phyloP scores from a whole-genome alignment of 352 stramenopile genomes.

The Lagenidium sp. region DNA sequence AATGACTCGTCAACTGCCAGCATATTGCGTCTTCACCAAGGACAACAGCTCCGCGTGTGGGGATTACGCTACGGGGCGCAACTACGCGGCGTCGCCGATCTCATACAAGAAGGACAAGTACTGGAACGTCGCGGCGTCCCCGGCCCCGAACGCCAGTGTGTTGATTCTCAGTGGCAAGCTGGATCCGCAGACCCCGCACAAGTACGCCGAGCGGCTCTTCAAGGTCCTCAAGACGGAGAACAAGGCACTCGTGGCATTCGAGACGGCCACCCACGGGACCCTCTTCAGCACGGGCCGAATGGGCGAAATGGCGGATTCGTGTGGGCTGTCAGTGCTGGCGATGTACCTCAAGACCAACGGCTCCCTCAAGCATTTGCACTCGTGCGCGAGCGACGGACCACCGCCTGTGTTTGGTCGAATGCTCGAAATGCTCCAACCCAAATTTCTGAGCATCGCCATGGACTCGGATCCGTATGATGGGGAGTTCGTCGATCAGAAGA shows the following conservation, averaged over 20 bases:
- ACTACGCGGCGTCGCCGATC: constrained; percentile 8
- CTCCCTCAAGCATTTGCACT: too few species aligned
- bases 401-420: too few species aligned
- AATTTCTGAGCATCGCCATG: too few species aligned
- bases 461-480: too few species aligned
- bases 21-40: constrained; percentile 15
- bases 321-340: too few species aligned
- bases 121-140: constrained; percentile 14
- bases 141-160: constrained; percentile 8
- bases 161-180: constrained; percentile 19
- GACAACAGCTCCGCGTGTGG: constrained; percentile 1
- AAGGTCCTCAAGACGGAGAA: constrained; percentile 7
- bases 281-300: too few species aligned
- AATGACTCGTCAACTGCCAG: constrained; percentile 1
- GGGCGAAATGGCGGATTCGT: too few species aligned
- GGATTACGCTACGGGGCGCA: not conserved
- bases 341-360: too few species aligned
- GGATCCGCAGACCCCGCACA: constrained; percentile 17
- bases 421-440: too few species aligned
- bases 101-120: constrained; percentile 15
- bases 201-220: constrained; percentile 10
- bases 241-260: constrained; percentile 20
- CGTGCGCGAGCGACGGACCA: too few species aligned
- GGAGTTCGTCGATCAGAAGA: too few species aligned
- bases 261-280: constrained; percentile 16